Conservation (phyloP, 495 filamentous ascomycete genomes). For the Ramalina peruviana region DNA sequence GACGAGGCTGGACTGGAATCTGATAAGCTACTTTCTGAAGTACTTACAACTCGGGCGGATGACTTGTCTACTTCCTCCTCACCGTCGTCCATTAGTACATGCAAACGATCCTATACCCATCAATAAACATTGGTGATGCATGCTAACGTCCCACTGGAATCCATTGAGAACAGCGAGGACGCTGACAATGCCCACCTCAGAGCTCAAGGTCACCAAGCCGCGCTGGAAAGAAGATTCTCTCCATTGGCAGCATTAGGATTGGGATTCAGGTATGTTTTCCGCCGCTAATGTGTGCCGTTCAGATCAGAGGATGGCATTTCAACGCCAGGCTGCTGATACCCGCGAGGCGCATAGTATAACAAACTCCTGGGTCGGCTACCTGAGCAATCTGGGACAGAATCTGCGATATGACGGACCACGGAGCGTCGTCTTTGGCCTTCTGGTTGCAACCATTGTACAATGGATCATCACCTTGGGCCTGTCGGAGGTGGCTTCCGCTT, state of each 20-base stretch:
- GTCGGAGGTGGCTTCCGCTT: conserved; percentile 18
- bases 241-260: conserved; percentile 15
- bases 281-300: too few species aligned
- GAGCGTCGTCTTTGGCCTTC: conserved; percentile 13
- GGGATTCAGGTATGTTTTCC: conserved; percentile 12
- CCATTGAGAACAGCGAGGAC: not conserved
- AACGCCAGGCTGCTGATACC: too few species aligned
- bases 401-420: conserved; percentile 17
- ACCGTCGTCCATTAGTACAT: too few species aligned
- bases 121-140: too few species aligned
- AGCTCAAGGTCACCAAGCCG: conserved; percentile 17
- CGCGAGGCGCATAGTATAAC: conserved; percentile 11
- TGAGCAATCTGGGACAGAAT: conserved; percentile 13
- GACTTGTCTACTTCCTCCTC: too few species aligned
- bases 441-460: conserved; percentile 15
- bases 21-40: too few species aligned
- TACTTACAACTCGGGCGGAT: too few species aligned
- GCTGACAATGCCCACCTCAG: conserved; percentile 16
- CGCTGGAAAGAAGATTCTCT: conserved; percentile 17
- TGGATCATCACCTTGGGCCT: conserved; percentile 19
- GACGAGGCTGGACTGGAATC: too few species aligned
- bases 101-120: too few species aligned
- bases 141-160: not conserved
- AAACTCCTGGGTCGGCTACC: conserved; percentile 19
- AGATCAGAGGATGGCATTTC: too few species aligned